phyloP scores from a whole-genome alignment of 257 asterid species.

The Ilex aquifolium region DNA sequence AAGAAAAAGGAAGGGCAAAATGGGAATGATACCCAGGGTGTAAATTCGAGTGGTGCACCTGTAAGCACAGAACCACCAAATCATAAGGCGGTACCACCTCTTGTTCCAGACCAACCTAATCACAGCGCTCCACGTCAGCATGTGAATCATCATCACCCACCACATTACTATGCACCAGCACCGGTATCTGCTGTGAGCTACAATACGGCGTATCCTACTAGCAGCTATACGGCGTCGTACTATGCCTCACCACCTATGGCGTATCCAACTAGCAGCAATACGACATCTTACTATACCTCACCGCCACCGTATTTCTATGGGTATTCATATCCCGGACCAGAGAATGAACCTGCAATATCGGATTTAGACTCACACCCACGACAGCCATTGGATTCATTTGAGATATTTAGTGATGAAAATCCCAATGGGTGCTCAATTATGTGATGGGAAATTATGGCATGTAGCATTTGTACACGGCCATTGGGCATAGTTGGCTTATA shows the following conservation, averaged over 20 bases:
- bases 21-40: constrained; percentile 15
- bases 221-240: constrained; percentile 45
- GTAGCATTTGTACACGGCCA: neutral
- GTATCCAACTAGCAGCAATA: too few species aligned
- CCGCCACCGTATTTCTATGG: constrained; percentile 45
- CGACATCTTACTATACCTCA: constrained; percentile 36
- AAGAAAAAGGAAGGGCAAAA: constrained; percentile 60
- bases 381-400: constrained; percentile 72
- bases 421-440: constrained; percentile 63
- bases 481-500: constrained; percentile 19
- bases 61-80: constrained; percentile 21
- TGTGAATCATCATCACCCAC: constrained; percentile 18
- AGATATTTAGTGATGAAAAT: constrained; percentile 74
- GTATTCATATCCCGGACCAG: constrained; percentile 28
- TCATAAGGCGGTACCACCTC: constrained; percentile 24
- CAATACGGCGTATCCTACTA: constrained; percentile 52
- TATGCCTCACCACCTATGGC: constrained; percentile 11
- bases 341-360: constrained; percentile 27
- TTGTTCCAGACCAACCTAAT: constrained; percentile 13
- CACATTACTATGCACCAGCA: constrained; percentile 14
- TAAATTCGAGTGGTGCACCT: constrained; percentile 19
- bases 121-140: constrained; percentile 35
- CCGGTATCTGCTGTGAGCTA: constrained; percentile 52
- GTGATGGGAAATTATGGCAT: constrained; percentile 16
- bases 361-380: constrained; percentile 28